phyloP scores from a whole-genome alignment of 805 yeast genomes.

The Clavispora fructus region DNA sequence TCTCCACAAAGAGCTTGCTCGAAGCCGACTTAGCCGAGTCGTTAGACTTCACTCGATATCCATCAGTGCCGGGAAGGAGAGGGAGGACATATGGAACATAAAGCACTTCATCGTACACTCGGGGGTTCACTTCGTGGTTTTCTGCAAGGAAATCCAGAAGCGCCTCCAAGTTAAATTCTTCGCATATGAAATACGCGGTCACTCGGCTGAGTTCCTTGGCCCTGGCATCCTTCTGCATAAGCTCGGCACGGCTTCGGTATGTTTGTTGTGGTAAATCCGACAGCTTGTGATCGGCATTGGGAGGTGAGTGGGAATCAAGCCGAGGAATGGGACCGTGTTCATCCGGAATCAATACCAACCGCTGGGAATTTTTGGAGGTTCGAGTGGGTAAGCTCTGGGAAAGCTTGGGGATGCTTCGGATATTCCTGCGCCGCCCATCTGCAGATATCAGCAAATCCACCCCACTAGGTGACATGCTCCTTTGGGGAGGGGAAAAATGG shows the following conservation, averaged over 20 bases:
- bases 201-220: conserved; percentile 71
- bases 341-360: conserved; percentile 81
- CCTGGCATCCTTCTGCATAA: conserved; percentile 53
- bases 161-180: conserved; percentile 62
- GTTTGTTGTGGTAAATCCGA: conserved; percentile 23
- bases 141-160: conserved; percentile 60
- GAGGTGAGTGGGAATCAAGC: conserved; percentile 10
- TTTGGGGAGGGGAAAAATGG: conserved; percentile 11
- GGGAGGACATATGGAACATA: conserved; percentile 89
- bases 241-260: conserved; percentile 48
- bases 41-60: conserved; percentile 70
- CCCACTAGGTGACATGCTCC: conserved; percentile 11
- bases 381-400: conserved; percentile 59
- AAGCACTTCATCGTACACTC: conserved; percentile 87
- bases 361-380: conserved; percentile 81
- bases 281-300: conserved; percentile 5
- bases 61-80: conserved; percentile 74
- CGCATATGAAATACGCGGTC: conserved; percentile 89
- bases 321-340: conserved; percentile 21
- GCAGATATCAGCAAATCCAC: conserved; percentile 6
- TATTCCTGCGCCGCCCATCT: conserved; percentile 24
- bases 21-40: conserved; percentile 42
- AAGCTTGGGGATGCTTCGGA: conserved; percentile 48
- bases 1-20: conserved; percentile 58
- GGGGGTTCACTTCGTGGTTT: conserved; percentile 78